Evolutionary conservation across 208 protist species (phyloP).

Genomic region (Angomonas deanei): DNA sequence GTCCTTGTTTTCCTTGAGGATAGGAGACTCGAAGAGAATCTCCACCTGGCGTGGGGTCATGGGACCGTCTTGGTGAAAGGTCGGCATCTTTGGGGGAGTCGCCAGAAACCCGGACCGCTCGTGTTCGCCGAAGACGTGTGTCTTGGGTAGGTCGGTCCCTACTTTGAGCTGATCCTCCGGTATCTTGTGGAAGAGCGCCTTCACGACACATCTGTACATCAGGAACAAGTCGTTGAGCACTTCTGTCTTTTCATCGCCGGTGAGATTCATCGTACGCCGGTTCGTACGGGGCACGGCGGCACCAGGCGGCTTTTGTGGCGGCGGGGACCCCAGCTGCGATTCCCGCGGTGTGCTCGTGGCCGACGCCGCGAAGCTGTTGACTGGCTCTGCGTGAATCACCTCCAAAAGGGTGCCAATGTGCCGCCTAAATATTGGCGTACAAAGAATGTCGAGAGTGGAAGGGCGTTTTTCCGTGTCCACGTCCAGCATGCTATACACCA

Average conservation of each 20-base stretch:
- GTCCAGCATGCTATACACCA: constrained; percentile 20
- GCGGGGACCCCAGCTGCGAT: constrained; percentile 2
- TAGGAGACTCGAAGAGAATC: constrained; percentile 9
- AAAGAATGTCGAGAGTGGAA: constrained; percentile 13
- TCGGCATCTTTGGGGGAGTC: background rate
- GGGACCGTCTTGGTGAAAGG: background rate
- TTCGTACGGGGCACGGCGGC: constrained; percentile 1
- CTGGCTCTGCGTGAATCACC: constrained; percentile 3
- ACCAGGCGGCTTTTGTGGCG: constrained; percentile 8
- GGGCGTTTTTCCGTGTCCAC: constrained; percentile 13
- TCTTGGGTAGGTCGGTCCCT: no score
- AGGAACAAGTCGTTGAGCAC: background rate
- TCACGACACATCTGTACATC: background rate
- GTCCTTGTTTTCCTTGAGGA: constrained; percentile 17
- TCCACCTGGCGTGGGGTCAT: background rate
- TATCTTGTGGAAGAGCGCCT: background rate
- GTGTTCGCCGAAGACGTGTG: no score
- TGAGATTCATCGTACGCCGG: background rate
- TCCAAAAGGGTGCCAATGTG: constrained; percentile 14
- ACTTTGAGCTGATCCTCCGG: background rate
- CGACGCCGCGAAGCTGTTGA: background rate
- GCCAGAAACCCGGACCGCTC: no score
- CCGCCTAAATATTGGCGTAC: constrained; percentile 16
- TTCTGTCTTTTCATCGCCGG: background rate
- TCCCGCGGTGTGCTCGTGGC: background rate